Base-by-base conservation (phyloP, 768 basidiomycete genomes). In the Leccinellum luteum region DNA sequence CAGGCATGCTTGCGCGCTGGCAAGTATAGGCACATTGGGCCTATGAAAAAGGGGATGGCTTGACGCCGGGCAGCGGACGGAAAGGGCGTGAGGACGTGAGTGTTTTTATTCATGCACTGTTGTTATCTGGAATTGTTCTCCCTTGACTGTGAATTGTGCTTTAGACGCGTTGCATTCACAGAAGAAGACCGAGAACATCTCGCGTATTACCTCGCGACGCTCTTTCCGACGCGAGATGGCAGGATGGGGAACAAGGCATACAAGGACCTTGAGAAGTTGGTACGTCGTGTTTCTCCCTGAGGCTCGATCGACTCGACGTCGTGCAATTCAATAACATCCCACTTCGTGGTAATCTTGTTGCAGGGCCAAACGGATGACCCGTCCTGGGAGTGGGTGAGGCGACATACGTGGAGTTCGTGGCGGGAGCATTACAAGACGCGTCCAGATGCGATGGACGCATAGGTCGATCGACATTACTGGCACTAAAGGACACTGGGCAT, bases 391-490 rank as follows among this genome's bases (percentile, higher is more conserved):
- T 75, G 74, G 74, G 73, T 77, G 17, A 61, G 55, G 19, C 72
- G 69, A 3, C 87, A 86, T 64, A 51, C 84, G 13, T 81, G 78
- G 80, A 76, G 77, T 32, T 85, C 84, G 15, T 88, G 86, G 87
- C 79, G 85, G 14, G 80, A 86, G 43, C 77, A 79, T 25, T 88
- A 87, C 66, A 75, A 67, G 61, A 82, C 73, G 52, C 75, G 85
- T 54, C 49, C 72, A 17, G 57, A 9, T 0, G 30, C 57, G 7
- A 82, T 83, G 60, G 75, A 86, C 57, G 48, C 3, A n/a, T 60
- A 62, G 5, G 83, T 87, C 31, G 62, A 59, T 27, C 48, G 28
- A 49, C 77, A 78, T 56, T 63, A 3, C 19, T 41, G 1, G 27
- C 4, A n/a, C 41, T 73, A 27, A 43, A 57, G 19, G 4, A 3